Base-by-base conservation (phyloP, 352 stramenopile genomes). In the Thraustochytrium aureum region DNA sequence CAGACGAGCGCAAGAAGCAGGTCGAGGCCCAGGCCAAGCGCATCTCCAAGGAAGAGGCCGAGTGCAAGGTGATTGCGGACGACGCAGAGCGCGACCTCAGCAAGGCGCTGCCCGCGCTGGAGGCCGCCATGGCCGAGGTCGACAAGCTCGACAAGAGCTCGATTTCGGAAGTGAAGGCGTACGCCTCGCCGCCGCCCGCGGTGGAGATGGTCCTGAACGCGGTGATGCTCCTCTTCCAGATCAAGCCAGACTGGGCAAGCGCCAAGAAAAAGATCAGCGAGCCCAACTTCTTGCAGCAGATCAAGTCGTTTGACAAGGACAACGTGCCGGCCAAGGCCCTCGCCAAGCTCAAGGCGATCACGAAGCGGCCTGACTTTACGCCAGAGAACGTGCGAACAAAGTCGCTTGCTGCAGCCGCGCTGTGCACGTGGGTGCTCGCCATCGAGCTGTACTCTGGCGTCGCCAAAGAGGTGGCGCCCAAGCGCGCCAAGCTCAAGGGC, bases 271-370 rank as follows among this genome's bases (percentile, higher is more conserved):
- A 96, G 67, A 93, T 98, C 85, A 94, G 92, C 64, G 93, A 97
- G 72, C 87, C 94, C 38, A 93, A 94, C 67, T 97, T 97, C 72
- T 79, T 98, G 2, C 85, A 92, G 60, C 91, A 98, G 75, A 94
- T 98, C 69, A 98, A 98, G 75, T 90, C 86, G 10, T 98, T 96
- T 69, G 94, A 98, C 87, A 98, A 98, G 75, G 94, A 98, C 74
- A 94, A 93, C 38, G 95, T 98, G 38, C 90, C 88, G 14, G 91
- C 93, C 74, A 95, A 95, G 73, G 94, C 92, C 0, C 91, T 98
- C 30, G 93, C 90, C 22, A 96, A 96, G 73, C 86, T 98, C 14
- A 96, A 97, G 74, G 97, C 97, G 84, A 97, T 94, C 86, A 95
- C 91, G 22, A 86, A 82, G 30, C 88, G 96, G 59, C 62, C 92